These are phyloP conservation scores for Annona cherimola DNA, from an alignment of 164 flowering plant species.

Conservation along the genomic window DNA sequence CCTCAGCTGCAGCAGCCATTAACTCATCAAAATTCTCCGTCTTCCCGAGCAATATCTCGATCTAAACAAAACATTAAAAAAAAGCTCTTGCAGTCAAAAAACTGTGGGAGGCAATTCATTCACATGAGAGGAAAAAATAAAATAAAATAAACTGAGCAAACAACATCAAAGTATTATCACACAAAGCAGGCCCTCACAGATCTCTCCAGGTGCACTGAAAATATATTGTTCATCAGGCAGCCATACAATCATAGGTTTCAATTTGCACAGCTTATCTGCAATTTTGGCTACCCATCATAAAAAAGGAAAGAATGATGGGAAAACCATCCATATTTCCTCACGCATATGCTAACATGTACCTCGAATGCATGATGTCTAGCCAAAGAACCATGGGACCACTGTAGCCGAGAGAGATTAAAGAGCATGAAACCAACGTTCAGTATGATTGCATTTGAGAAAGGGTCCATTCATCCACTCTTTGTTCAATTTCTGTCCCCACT, in stretches of 20 bases:
- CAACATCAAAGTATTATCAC: neutral
- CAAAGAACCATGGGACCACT: neutral
- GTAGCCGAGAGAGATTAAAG: neutral
- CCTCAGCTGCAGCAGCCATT: conserved; percentile 83
- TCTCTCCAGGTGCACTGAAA: neutral
- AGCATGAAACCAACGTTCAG: too few species aligned
- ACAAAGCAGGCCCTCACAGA: neutral
- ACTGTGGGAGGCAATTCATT: too few species aligned
- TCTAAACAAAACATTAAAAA: conserved; percentile 26
- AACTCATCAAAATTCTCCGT: conserved; percentile 76
- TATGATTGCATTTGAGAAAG: neutral
- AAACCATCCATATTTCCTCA: too few species aligned
- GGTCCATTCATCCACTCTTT: neutral
- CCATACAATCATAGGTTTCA: neutral
- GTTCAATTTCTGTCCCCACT: neutral
- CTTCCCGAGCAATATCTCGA: conserved; percentile 78
- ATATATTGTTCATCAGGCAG: neutral
- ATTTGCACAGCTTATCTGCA: neutral
- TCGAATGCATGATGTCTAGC: neutral
- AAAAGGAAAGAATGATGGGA: too few species aligned
- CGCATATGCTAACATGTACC: neutral
- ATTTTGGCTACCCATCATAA: neutral
- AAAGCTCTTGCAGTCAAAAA: too few species aligned
- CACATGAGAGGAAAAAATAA: too few species aligned
- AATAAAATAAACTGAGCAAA: neutral